Conservation (phyloP, 2,329 filamentous ascomycete species). For the Passalora sequoiae region DNA sequence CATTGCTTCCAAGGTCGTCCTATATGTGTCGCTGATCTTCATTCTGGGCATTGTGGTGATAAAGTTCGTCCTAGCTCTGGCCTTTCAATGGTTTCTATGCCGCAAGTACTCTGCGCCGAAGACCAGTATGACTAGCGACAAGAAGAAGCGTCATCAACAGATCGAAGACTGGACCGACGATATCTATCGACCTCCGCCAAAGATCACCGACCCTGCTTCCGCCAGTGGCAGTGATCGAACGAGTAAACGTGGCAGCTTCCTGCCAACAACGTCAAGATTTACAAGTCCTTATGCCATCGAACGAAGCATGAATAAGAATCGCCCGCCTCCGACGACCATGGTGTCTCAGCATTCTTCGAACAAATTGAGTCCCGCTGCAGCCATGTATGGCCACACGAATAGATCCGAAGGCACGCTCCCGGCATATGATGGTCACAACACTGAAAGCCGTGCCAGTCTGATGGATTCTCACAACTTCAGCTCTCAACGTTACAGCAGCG, state of each 20-base stretch:
- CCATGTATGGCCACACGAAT: slow-evolving; percentile 63
- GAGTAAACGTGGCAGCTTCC: slow-evolving; percentile 80
- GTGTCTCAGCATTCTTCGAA: slow-evolving; percentile 77
- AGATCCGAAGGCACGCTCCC: slow-evolving; percentile 54
- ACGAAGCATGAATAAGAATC: slow-evolving; percentile 48
- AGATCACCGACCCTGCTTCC: slow-evolving; percentile 65
- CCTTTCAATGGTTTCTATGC: slow-evolving; percentile 96
- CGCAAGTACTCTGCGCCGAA: slow-evolving; percentile 77
- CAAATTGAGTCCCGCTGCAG: slow-evolving; percentile 59
- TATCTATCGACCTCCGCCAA: slow-evolving; percentile 85
- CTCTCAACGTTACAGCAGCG: slow-evolving; percentile 48
- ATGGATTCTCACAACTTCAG: slow-evolving; percentile 36
- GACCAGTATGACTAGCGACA: slow-evolving; percentile 74
- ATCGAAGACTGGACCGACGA: slow-evolving; percentile 98
- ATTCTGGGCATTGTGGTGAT: slow-evolving; percentile 82
- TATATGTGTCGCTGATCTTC: slow-evolving; percentile 87
- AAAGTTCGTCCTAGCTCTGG: slow-evolving; percentile 80
- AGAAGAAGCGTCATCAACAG: slow-evolving; percentile 80
- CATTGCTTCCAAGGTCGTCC: slow-evolving; percentile 93
- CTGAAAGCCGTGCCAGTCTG: slow-evolving; percentile 37
- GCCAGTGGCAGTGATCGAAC: slow-evolving; percentile 58
- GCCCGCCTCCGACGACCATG: slow-evolving; percentile 79
- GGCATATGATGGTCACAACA: slow-evolving; percentile 13
- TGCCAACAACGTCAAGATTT: slow-evolving; percentile 92
- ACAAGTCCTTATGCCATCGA: slow-evolving; percentile 83